A percentile compares a stretch with the other conserved stretches of the same genome.
Evolutionary conservation across 768 basidiomycete species (phyloP).

Genomic region (Serendipita vermifera): DNA sequence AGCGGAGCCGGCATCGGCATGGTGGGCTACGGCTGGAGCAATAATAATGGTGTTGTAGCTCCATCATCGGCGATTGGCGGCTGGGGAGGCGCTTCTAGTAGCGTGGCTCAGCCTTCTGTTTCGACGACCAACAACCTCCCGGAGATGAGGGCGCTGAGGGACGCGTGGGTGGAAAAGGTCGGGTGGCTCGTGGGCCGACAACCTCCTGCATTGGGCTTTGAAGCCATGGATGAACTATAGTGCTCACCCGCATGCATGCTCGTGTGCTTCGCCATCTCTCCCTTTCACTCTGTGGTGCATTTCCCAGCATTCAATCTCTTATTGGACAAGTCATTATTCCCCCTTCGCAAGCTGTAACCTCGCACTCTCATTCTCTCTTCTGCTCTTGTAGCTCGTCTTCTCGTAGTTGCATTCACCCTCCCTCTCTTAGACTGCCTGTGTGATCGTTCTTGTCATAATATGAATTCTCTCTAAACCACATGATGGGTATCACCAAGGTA

Average conservation of each 20-base stretch:
- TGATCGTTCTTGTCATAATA: too few species aligned
- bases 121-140: not conserved
- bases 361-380: too few species aligned
- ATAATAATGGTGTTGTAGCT: too few species aligned
- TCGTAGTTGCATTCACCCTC: too few species aligned
- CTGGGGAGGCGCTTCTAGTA: not conserved
- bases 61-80: not conserved
- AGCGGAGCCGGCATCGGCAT: not conserved
- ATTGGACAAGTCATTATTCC: too few species aligned
- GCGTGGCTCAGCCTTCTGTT: not conserved
- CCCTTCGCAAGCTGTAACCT: too few species aligned
- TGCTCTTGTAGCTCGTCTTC: too few species aligned
- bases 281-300: not conserved
- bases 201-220: not conserved
- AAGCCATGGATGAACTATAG: slow-evolving; percentile 7
- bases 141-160: slow-evolving; percentile 34
- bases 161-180: slow-evolving; percentile 59
- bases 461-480: too few species aligned
- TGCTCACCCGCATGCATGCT: not conserved
- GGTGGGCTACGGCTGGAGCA: slow-evolving; percentile 7
- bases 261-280: not conserved
- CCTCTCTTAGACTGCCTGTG: too few species aligned
- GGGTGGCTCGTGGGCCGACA: slow-evolving; percentile 59
- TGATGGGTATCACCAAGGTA: too few species aligned
- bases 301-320: not conserved